Conservation (phyloP, 1,139 yeast genomes). For the Protomyces arabidopsidicola region DNA sequence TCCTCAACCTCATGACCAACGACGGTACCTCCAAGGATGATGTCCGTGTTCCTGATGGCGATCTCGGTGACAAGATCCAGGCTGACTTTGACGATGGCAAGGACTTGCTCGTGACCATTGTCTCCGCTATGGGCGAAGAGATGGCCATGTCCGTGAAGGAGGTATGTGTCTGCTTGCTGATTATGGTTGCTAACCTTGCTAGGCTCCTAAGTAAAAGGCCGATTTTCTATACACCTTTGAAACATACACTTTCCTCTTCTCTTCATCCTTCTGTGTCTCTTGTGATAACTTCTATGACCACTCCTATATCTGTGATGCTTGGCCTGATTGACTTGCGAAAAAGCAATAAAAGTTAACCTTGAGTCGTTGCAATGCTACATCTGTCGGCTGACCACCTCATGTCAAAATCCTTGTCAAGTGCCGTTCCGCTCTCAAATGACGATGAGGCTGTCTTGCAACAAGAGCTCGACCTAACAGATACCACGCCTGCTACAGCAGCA, state of each 20-base stretch:
- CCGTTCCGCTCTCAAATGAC: constrained; percentile 15
- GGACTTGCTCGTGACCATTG: constrained; percentile 92
- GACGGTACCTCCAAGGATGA: constrained; percentile 99
- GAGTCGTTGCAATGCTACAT: too few species aligned
- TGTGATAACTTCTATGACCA: too few species aligned
- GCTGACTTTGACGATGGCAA: constrained; percentile 94
- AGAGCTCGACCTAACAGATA: background rate
- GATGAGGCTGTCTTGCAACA: constrained; percentile 9
- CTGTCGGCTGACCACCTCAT: background rate
- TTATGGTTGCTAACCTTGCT: background rate
- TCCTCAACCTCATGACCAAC: constrained; percentile 89
- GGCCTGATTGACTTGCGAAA: too few species aligned
- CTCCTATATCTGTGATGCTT: too few species aligned
- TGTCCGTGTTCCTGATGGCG: constrained; percentile 97
- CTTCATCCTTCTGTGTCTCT: background rate
- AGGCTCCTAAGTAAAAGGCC: background rate
- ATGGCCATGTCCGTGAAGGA: constrained; percentile 25
- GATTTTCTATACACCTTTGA: background rate
- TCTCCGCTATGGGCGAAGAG: constrained; percentile 98
- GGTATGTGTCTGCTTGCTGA: background rate
- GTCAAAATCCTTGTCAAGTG: background rate
- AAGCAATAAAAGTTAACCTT: too few species aligned
- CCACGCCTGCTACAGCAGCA: background rate
- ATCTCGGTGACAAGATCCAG: constrained; percentile 88
- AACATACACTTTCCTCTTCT: background rate